Base-by-base conservation (phyloP, 768 basidiomycete genomes). In the Tylopilus balloui region DNA sequence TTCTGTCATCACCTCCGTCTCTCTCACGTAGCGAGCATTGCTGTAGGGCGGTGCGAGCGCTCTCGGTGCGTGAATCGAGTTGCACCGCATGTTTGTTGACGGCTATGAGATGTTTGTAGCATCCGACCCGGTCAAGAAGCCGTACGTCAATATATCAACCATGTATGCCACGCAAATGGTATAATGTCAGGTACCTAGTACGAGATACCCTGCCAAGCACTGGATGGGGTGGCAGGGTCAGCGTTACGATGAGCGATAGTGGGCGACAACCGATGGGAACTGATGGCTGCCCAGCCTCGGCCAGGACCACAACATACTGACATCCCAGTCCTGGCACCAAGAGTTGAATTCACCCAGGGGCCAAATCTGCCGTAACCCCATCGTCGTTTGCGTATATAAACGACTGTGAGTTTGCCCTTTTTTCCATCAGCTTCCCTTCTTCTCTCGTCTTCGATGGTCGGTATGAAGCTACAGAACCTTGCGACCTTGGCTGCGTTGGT, bases 401-500 rank as follows among this genome's bases (percentile, higher is more conserved):
- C 31, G 15, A 15, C 7, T 15, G n/a, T 9, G 4, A 15, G 15
- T 13, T 32, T 15, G 13, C 5, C 31, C 7, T 32, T 10, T 32
- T 7, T 9, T 15, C 14, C 31, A 32, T 13, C n/a, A n/a, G n/a
- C n/a, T n/a, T 32, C 15, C 15, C 31, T 15, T 32, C 13, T 32
- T 1, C 14, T 15, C 6, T 15, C 14, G 11, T 27, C 11, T 10
- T 27, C 27, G 7, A 20, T 32, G 29, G 24, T 34, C 32, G n/a
- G 10, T 6, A 44, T 44, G 43, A 44, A 44, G n/a, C 17, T 44
- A 17, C 43, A 35, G 32, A n/a, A 14, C 12, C 43, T 53, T n/a
- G 40, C 17, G 8, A 28, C 34, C 11, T 13, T 53, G 7, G 23
- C 24, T 20, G 34, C 20, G 13, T 35, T 60, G 20, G 6, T 50